Percentiles rank a stretch among this genome's conserved stretches.
Conservation (phyloP, 495 filamentous ascomycete genomes). For the Amniculicola lignicola region DNA sequence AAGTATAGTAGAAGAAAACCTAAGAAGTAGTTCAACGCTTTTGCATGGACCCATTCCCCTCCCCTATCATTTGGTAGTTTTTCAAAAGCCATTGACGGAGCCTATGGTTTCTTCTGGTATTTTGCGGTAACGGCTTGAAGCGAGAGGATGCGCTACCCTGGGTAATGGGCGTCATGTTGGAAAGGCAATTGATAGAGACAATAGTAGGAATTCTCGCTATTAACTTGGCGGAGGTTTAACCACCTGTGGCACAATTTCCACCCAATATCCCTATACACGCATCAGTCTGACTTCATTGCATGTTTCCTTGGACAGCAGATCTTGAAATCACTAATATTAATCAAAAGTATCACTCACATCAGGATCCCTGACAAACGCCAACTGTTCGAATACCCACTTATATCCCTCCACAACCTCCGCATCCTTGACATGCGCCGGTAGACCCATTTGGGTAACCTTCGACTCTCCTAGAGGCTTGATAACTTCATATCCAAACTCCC, state of each 20-base stretch:
- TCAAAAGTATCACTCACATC: constrained; percentile 18
- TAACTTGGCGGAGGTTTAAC: not conserved
- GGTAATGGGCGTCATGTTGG: not conserved
- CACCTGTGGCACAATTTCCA: constrained; percentile 20
- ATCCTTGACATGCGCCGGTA: not conserved
- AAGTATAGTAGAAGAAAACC: no score
- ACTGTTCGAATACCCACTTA: constrained; percentile 20
- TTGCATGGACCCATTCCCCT: no score
- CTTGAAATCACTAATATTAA: no score
- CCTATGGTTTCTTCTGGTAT: no score
- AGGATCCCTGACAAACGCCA: constrained; percentile 26
- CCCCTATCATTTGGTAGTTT: no score
- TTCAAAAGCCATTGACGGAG: no score
- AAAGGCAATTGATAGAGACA: no score
- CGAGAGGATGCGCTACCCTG: no score
- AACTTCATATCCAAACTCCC: constrained; percentile 17
- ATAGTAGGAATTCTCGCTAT: not conserved
- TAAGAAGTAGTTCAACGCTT: no score
- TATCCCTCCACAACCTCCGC: constrained; percentile 15
- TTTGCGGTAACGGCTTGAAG: no score
- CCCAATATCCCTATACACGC: constrained; percentile 17
- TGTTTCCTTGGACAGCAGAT: no score
- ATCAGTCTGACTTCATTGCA: no score
- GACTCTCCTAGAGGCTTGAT: constrained; percentile 18
- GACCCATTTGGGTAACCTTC: constrained; percentile 9